Conservation (phyloP, 2,329 filamentous ascomycete species). For the Pseudopithomyces maydicus region DNA sequence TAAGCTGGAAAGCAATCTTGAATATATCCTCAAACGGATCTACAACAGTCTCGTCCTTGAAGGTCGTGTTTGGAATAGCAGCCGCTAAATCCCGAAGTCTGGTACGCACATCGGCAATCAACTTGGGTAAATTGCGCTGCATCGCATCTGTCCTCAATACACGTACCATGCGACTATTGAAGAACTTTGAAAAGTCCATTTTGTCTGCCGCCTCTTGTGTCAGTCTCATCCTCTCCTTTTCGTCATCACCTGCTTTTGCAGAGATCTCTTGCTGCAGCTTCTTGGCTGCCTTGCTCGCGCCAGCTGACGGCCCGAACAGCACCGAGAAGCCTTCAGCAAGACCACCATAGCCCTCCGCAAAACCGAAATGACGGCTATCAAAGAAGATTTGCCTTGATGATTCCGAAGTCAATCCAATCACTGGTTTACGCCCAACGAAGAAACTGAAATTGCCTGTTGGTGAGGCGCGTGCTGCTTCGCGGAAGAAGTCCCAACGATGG, state of each 20-base stretch:
- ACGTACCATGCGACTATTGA: constrained; percentile 24
- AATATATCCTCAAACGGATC: constrained; percentile 63
- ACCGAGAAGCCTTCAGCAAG: constrained; percentile 50
- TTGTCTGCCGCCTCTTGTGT: background rate
- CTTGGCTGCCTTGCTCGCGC: constrained; percentile 13
- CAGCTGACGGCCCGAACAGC: constrained; percentile 28
- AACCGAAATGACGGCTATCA: constrained; percentile 49
- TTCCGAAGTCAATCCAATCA: constrained; percentile 53
- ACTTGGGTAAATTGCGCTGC: constrained; percentile 42
- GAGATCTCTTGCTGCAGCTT: background rate
- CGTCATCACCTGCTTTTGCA: background rate
- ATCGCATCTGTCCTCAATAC: constrained; percentile 36
- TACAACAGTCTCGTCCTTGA: constrained; percentile 47
- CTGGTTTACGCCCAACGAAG: constrained; percentile 51
- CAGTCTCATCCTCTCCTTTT: background rate
- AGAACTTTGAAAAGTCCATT: constrained; percentile 8
- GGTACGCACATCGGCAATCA: constrained; percentile 49
- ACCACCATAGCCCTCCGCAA: constrained; percentile 18
- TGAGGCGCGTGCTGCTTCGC: constrained; percentile 35
- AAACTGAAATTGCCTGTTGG: constrained; percentile 56
- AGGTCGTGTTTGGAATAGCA: constrained; percentile 21
- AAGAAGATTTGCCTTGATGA: constrained; percentile 52
- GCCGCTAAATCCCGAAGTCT: constrained; percentile 30
- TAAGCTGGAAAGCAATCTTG: constrained; percentile 60
- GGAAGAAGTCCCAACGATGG: constrained; percentile 52